A percentile compares a stretch with the other conserved stretches of the same genome.
phyloP scores from a whole-genome alignment of 169 alveolate species.

The Babesia divergens region DNA sequence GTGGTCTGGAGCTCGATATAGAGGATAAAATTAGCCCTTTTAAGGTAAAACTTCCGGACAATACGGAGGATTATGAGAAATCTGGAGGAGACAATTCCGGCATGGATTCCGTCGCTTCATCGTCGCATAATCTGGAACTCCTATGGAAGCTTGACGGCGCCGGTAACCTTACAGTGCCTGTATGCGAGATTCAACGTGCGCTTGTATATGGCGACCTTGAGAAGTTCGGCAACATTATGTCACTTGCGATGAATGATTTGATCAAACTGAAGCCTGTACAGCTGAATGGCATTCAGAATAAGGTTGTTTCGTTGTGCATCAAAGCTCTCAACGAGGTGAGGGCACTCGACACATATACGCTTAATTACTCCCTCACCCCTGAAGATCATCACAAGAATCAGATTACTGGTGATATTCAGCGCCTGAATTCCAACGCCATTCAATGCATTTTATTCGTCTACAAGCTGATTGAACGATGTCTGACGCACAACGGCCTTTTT shows the following conservation, averaged over 20 bases:
- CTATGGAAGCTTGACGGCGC: slow-evolving; percentile 24
- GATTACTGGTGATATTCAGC: not conserved
- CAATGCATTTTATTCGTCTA: slow-evolving; percentile 39
- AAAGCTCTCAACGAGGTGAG: slow-evolving; percentile 15
- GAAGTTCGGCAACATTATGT: slow-evolving; percentile 23
- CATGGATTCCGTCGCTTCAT: not conserved
- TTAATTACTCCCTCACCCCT: slow-evolving; percentile 18
- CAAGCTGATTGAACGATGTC: slow-evolving; percentile 28
- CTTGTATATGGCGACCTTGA: slow-evolving; percentile 43
- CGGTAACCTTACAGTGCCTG: slow-evolving; percentile 46
- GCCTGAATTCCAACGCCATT: not conserved
- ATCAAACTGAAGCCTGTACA: slow-evolving; percentile 48
- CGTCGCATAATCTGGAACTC: not conserved
- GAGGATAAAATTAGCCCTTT: not conserved
- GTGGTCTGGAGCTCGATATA: not conserved
- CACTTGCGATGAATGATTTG: slow-evolving; percentile 40
- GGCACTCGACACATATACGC: slow-evolving; percentile 31
- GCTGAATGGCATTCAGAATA: slow-evolving; percentile 49
- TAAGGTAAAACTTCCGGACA: not conserved
- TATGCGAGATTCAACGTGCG: slow-evolving; percentile 33
- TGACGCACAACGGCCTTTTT: slow-evolving; percentile 33
- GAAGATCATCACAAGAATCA: not conserved
- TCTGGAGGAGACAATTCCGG: not conserved
- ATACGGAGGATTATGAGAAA: not conserved
- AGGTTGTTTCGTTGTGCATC: slow-evolving; percentile 33